A percentile compares a stretch with the other conserved stretches of the same genome.
Conservation (phyloP, 2,329 filamentous ascomycete genomes). For the Scleromitrula shiraiana region DNA sequence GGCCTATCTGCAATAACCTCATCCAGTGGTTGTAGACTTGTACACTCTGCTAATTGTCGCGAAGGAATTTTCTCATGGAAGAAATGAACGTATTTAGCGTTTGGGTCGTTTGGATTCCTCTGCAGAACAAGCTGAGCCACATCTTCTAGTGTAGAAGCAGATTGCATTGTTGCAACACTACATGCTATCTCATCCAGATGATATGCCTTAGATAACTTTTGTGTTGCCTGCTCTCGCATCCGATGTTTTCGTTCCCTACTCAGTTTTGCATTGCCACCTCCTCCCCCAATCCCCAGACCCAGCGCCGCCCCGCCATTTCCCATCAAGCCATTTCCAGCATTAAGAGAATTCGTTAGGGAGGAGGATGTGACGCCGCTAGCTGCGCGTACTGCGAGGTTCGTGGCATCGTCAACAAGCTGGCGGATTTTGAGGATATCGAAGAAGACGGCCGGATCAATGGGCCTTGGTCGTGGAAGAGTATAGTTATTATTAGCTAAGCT, state of each 20-base stretch:
- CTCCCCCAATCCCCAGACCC: conserved; percentile 48
- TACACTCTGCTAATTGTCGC: conserved; percentile 63
- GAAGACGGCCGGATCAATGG: conserved; percentile 72
- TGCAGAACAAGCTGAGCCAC: conserved; percentile 67
- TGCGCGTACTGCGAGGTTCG: conserved; percentile 67
- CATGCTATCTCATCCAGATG: conserved; percentile 75
- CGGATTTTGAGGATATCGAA: conserved; percentile 81
- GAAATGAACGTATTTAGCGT: conserved; percentile 85
- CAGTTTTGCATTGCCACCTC: conserved; percentile 55
- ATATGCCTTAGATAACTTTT: conserved; percentile 70
- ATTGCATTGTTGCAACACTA: conserved; percentile 78
- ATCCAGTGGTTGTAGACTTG: conserved; percentile 56
- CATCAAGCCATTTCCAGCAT: conserved; percentile 42
- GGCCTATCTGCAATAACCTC: conserved; percentile 59
- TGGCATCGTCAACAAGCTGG: conserved; percentile 70
- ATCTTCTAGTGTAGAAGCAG: conserved; percentile 67
- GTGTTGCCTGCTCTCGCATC: conserved; percentile 73
- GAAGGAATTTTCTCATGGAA: conserved; percentile 86
- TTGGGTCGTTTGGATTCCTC: conserved; percentile 56
- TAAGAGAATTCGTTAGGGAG: conserved; percentile 48
- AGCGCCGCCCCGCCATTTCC: conserved; percentile 42
- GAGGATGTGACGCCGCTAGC: conserved; percentile 64
- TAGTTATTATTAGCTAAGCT: conserved; percentile 73
- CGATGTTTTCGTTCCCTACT: conserved; percentile 70
- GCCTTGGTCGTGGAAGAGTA: conserved; percentile 64